Evolutionary conservation across 163 green algal species (phyloP).

Genomic region (Scenedesmus sp.): DNA sequence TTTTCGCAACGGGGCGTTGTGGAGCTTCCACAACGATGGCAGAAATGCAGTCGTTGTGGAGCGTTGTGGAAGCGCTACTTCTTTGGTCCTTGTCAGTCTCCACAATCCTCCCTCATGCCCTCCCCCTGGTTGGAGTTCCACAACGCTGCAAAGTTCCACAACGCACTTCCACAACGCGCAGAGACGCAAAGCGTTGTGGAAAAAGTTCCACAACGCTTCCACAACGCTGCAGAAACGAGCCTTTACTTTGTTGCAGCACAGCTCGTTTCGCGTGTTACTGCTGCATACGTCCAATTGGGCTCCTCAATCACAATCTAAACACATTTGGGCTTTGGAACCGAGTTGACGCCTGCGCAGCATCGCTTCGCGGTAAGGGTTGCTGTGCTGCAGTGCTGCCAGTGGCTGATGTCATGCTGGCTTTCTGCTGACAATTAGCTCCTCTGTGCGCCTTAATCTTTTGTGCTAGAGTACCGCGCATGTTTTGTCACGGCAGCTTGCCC

Average conservation of each 20-base stretch:
- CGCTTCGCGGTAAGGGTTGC: background rate
- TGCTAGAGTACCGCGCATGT: background rate
- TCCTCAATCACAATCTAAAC: background rate
- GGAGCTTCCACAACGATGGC: too few relatives aligned
- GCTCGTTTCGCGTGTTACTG: background rate
- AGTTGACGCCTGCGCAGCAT: background rate
- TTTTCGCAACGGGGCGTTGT: too few relatives aligned
- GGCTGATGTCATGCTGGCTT: constrained; percentile 1
- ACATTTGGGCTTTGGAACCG: background rate
- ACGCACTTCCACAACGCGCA: too few relatives aligned
- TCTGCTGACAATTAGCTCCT: background rate
- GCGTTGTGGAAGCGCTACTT: too few relatives aligned
- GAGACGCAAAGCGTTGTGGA: too few relatives aligned
- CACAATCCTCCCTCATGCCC: too few relatives aligned
- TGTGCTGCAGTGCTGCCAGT: background rate
- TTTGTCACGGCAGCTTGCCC: background rate
- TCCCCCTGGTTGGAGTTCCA: too few relatives aligned
- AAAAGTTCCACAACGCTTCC: too few relatives aligned
- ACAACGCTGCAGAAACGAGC: background rate
- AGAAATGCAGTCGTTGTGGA: too few relatives aligned
- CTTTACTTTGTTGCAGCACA: background rate
- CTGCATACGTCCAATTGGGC: background rate
- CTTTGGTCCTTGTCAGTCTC: too few relatives aligned
- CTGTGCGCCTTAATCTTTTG: too few relatives aligned
- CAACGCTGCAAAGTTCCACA: too few relatives aligned